Evolutionary conservation across 2,329 filamentous ascomycete genomes (phyloP).

Genomic region (Aspergillus ochraceoroseus): DNA sequence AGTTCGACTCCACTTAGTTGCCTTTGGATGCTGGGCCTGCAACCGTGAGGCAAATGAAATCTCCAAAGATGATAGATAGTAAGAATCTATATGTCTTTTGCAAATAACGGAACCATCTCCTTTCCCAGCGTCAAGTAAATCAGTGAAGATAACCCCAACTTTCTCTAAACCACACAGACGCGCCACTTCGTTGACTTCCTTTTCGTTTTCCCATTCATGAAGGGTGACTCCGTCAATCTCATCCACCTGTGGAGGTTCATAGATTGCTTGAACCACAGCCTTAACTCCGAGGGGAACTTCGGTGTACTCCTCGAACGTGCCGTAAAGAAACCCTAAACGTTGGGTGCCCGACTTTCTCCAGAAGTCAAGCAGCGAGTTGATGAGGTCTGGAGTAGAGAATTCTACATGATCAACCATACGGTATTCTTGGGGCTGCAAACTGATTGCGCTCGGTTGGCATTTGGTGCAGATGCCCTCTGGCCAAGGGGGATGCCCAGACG

Average conservation of each 20-base stretch:
- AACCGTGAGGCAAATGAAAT: constrained; percentile 77
- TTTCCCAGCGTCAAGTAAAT: constrained; percentile 74
- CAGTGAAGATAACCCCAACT: constrained; percentile 91
- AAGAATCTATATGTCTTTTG: constrained; percentile 93
- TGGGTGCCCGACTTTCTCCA: constrained; percentile 85
- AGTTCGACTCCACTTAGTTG: constrained; percentile 88
- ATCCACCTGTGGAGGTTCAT: constrained; percentile 86
- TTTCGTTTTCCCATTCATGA: constrained; percentile 77
- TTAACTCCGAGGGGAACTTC: constrained; percentile 93
- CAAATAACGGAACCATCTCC: constrained; percentile 84
- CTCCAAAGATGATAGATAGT: constrained; percentile 88
- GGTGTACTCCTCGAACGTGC: constrained; percentile 81
- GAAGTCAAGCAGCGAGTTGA: constrained; percentile 11
- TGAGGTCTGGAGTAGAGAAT: constrained; percentile 7
- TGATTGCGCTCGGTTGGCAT: constrained; percentile 95
- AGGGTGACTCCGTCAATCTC: constrained; percentile 85
- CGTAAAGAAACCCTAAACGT: constrained; percentile 84
- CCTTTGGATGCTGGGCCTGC: constrained; percentile 91
- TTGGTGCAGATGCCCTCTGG: constrained; percentile 97
- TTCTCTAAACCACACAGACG: constrained; percentile 77
- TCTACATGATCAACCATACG: constrained; percentile 99
- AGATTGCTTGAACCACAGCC: constrained; percentile 93
- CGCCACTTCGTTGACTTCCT: constrained; percentile 74
- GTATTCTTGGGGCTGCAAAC: constrained; percentile 84
- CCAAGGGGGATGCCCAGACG: constrained; percentile 87